A percentile compares a stretch with the other conserved stretches of the same genome.
Evolutionary conservation across 164 flowering plant genomes (phyloP).

Genomic region (Taxillus chinensis): DNA sequence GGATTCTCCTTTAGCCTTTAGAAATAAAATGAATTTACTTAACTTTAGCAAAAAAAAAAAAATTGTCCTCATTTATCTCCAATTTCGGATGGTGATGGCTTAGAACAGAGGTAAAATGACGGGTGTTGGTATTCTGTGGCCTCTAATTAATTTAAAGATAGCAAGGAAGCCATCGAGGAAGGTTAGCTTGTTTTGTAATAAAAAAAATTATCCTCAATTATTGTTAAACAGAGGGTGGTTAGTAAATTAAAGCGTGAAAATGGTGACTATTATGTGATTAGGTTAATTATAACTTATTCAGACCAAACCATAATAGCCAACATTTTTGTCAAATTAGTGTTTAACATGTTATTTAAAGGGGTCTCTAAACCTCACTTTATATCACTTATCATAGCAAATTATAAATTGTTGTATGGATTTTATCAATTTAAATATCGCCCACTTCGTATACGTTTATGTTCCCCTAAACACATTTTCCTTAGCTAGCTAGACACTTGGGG

Average conservation of each 20-base stretch:
- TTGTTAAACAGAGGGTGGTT: conserved; percentile 30
- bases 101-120: conserved; percentile 16
- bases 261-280: conserved; percentile 20
- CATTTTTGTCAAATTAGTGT: conserved; percentile 81
- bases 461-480: too few species aligned
- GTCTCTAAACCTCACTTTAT: conserved; percentile 56
- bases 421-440: conserved; percentile 11
- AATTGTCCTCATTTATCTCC: conserved; percentile 38
- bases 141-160: conserved; percentile 26
- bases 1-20: too few species aligned
- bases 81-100: conserved; percentile 33
- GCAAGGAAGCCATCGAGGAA: conserved; percentile 44
- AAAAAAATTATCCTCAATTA: conserved; percentile 76
- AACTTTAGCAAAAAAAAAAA: too few species aligned
- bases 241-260: conserved; percentile 12
- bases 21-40: too few species aligned
- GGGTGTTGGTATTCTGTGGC: conserved; percentile 16
- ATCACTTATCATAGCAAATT: conserved; percentile 23
- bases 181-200: conserved; percentile 37
- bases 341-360: conserved; percentile 83
- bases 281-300: conserved; percentile 35
- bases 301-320: conserved; percentile 57
- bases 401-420: conserved; percentile 23
- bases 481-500: too few species aligned
- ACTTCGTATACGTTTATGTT: neutral